A percentile compares a stretch with the other conserved stretches of the same genome.
These are phyloP conservation scores for Gossypium lobatum DNA, from an alignment of 441 rosid species.

Conservation along the genomic window DNA sequence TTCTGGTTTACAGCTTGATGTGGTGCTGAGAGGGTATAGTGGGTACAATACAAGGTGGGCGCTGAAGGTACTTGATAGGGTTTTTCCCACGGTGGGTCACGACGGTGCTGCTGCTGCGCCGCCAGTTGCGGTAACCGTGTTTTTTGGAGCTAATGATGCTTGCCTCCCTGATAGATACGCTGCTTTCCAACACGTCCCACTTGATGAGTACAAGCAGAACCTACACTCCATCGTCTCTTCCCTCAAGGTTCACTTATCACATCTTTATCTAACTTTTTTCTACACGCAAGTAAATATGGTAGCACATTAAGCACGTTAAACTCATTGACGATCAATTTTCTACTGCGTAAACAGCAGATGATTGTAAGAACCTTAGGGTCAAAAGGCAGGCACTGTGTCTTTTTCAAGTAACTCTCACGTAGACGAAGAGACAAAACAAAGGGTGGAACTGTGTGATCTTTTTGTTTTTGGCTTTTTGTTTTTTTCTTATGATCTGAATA, in stretches of 20 bases:
- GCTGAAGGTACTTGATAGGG: constrained; percentile 38
- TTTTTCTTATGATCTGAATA: background rate
- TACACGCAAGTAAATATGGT: background rate
- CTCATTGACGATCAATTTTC: background rate
- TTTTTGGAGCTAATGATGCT: constrained; percentile 65
- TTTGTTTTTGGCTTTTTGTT: background rate
- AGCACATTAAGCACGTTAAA: background rate
- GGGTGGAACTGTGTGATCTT: background rate
- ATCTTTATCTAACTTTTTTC: background rate
- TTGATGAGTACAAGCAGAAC: constrained; percentile 45
- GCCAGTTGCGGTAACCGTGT: constrained; percentile 37
- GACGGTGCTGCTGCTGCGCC: background rate
- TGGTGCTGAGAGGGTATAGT: constrained; percentile 19
- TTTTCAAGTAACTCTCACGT: constrained; percentile 4
- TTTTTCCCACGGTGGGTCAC: constrained; percentile 26
- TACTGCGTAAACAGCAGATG: background rate
- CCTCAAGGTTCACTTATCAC: constrained; percentile 36
- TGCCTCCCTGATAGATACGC: constrained; percentile 49
- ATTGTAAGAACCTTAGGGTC: background rate
- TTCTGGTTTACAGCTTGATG: constrained; percentile 11
- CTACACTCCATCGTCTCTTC: constrained; percentile 40
- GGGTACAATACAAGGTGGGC: constrained; percentile 68
- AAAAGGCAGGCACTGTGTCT: background rate
- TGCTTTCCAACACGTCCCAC: constrained; percentile 60
- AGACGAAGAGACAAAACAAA: constrained; percentile 5